These are phyloP conservation scores for Chloris gayana DNA, from an alignment of 176 grass and related monocot species.

Conservation along the genomic window DNA sequence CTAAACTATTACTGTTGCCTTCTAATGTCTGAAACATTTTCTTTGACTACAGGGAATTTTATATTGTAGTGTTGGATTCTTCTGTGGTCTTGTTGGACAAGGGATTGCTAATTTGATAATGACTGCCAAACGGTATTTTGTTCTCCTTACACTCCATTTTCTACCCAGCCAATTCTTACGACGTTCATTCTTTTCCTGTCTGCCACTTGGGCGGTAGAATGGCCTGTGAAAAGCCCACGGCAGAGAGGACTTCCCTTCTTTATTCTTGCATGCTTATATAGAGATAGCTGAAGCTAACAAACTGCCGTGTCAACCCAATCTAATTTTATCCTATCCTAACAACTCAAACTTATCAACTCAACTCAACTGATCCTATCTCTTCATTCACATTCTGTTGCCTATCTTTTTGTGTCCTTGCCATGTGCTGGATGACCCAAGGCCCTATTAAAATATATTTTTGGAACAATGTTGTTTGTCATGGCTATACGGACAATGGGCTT, in stretches of 20 bases:
- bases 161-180: not conserved
- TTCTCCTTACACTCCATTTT: not conserved
- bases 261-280: not conserved
- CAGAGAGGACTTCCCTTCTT: not conserved
- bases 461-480: not conserved
- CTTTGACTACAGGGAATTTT: slow-evolving; percentile 65
- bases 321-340: not conserved
- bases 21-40: slow-evolving; percentile 27
- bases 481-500: not conserved
- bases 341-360: not conserved
- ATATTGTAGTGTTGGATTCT: slow-evolving; percentile 87
- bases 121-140: slow-evolving; percentile 74
- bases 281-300: not conserved
- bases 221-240: not conserved
- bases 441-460: not conserved
- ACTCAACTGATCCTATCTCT: not conserved
- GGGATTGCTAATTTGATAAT: slow-evolving; percentile 99
- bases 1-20: not conserved
- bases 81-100: slow-evolving; percentile 86
- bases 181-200: not conserved
- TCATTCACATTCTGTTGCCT: not conserved
- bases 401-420: no score
- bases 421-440: not conserved
- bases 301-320: not conserved
- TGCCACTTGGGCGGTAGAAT: not conserved